Evolutionary conservation across 1,284 basidiomycete species (phyloP), one percentile per base, ranked within the genome.

Genomic region (Ustilago cynodontis): DNA sequence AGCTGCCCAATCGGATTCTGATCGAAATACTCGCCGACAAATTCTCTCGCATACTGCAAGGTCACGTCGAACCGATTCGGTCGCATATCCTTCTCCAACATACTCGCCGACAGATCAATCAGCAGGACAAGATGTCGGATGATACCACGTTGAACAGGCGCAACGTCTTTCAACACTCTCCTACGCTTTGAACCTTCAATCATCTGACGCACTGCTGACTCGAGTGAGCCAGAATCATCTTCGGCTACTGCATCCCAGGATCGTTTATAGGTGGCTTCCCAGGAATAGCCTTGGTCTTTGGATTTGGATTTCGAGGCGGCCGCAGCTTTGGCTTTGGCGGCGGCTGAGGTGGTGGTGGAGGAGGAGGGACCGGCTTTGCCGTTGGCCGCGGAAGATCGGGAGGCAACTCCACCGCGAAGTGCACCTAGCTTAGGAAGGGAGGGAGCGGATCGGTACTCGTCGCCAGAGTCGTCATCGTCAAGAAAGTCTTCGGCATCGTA

Each of bases 201-300:
- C 80, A 94, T 89, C 71, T 93, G 93, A 77, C 95, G 91, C 3
- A 99, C 95, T 1, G 95, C 93, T 1, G 91, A 90, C 73, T 95
- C 93, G 71, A 99, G 86, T 79, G 94, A 96, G 1, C 96, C 96
- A 0, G 90, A 90, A 82, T 95, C 96, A 86, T 99, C 96, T 86
- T 99, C 97, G 83, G 94, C 93, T 0, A 99, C 94, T 2, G 92
- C 93, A 81, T 99, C 97, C 96, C 96, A 99, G 54, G 93, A 93
- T 50, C 95, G 91, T 56, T 94, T 92, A 86, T 95, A 98, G 9
- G 93, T 92, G 1, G 93, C 95, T 86, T 98, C 96, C 96, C 96
- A 98, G 31, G 94, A 94, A 82, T 95, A 95, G 16, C 85, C 84
- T 29, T 79, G 76, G 53, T 82, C 80, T 49, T 78, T 78, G 7